Conservation (phyloP, 257 asterid genomes). For the Catharanthus roseus region DNA sequence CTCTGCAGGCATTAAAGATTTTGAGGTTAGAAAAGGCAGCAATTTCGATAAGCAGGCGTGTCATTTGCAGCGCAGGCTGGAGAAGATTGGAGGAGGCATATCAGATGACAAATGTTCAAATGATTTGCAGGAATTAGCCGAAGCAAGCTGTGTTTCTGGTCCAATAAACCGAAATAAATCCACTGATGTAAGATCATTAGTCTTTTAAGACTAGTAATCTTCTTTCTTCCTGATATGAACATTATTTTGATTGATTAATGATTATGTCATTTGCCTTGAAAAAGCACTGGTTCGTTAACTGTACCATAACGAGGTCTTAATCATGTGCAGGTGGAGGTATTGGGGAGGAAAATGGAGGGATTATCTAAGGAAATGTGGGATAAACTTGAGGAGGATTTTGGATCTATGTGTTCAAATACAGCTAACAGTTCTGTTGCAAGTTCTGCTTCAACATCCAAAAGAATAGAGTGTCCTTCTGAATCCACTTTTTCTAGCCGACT, state of each 20-base stretch:
- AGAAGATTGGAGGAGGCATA: slow-evolving; percentile 49
- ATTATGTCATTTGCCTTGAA: background rate
- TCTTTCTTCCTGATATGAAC: background rate
- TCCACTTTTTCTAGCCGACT: slow-evolving; percentile 24
- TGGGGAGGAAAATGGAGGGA: slow-evolving; percentile 47
- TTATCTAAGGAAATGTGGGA: slow-evolving; percentile 42
- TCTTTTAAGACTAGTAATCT: background rate
- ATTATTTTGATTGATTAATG: background rate
- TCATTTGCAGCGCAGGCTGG: slow-evolving; percentile 46
- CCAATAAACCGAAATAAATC: slow-evolving; percentile 21
- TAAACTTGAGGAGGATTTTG: slow-evolving; percentile 47
- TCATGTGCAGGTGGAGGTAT: slow-evolving; percentile 34
- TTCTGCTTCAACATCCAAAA: slow-evolving; percentile 66
- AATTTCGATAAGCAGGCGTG: slow-evolving; percentile 58
- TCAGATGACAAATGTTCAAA: slow-evolving; percentile 20
- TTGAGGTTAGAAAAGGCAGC: slow-evolving; percentile 30
- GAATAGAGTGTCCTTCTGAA: slow-evolving; percentile 34
- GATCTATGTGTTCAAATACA: slow-evolving; percentile 35
- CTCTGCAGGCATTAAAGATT: slow-evolving; percentile 32
- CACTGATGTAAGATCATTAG: slow-evolving; percentile 26
- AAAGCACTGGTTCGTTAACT: background rate
- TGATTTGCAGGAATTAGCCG: slow-evolving; percentile 26
- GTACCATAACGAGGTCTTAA: background rate
- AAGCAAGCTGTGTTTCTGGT: slow-evolving; percentile 15
- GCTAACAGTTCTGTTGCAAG: slow-evolving; percentile 47